Base-by-base conservation (phyloP, 306 rosid genomes). In the Albizia julibrissin region DNA sequence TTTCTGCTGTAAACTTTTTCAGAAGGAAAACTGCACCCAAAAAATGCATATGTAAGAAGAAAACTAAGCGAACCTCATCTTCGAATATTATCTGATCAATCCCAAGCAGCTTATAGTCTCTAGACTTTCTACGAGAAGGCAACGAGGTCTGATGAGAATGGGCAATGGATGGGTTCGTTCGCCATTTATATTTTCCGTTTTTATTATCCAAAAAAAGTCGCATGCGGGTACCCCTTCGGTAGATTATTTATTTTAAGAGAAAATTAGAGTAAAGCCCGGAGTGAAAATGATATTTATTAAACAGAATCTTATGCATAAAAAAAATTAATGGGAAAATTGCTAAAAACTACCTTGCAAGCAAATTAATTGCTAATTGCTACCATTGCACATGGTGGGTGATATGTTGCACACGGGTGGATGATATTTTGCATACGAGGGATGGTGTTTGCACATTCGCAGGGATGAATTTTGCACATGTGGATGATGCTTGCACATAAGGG, bases 11-110 rank as follows among this genome's bases (percentile, higher is more conserved):
- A 1, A 16, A 46, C 21, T 22, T 44, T 69, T 13, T 64, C 40
- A 64, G 22, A 42, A 76, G 50, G 26, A 24, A 33, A 77, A 61
- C 37, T 24, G 26, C 2, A 40, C 1, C n/a, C 18, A 46, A 52
- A 59, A 33, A 58, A 43, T 6, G 13, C 2, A 69, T 66, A 69
- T 22, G 44, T 42, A 61, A 11, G 31, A 1, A 33, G 64, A 22
- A 58, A 67, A 67, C 18, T n/a, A 46, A 74, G 46, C 29, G 59
- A 16, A 84, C 87, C 87, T 84, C 87, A 84, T 84, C 46, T 39
- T 62, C 15, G 61, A 49, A 77, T 11, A 49, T 47, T 62, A n/a
- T 61, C 13, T 14, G 58, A 26, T 52, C 40, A 83, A 46, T 34
- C 69, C 26, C 5, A 33, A 3, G 49, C n/a, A 64, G 68, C 19